Evolutionary conservation across 2,329 filamentous ascomycete species (phyloP).

Genomic region (Penicillium sp.): DNA sequence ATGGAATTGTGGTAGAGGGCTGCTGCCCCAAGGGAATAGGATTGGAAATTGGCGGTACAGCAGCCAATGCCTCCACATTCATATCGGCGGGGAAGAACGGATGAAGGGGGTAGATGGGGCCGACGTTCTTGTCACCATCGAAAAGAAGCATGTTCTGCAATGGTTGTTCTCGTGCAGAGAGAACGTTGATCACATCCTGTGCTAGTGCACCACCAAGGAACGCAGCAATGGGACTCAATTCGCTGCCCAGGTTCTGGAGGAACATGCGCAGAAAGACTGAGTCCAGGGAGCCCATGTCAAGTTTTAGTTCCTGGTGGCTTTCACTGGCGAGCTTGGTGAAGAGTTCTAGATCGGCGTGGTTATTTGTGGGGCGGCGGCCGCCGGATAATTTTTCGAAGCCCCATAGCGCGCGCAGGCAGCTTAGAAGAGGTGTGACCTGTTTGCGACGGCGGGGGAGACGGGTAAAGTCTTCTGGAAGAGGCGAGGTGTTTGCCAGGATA

Average conservation of each 20-base stretch:
- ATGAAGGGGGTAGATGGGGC: conserved; percentile 78
- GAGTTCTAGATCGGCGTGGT: conserved; percentile 64
- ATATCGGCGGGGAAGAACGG: conserved; percentile 54
- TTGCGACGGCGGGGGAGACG: conserved; percentile 67
- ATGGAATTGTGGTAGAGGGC: background rate
- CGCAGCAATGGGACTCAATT: conserved; percentile 83
- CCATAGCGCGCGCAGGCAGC: conserved; percentile 87
- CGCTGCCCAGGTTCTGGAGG: conserved; percentile 79
- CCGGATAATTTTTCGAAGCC: conserved; percentile 68
- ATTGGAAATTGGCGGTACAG: conserved; percentile 29
- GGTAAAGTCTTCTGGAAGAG: conserved; percentile 68
- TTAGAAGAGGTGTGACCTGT: conserved; percentile 79
- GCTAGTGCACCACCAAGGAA: conserved; percentile 87
- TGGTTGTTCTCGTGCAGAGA: conserved; percentile 87
- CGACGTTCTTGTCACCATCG: conserved; percentile 78
- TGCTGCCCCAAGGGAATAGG: conserved; percentile 23
- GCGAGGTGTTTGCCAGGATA: conserved; percentile 77
- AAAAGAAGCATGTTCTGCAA: conserved; percentile 95
- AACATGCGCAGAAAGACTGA: conserved; percentile 79
- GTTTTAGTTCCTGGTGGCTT: conserved; percentile 72
- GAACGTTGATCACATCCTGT: conserved; percentile 95
- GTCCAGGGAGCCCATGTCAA: conserved; percentile 66
- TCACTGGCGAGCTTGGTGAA: conserved; percentile 79
- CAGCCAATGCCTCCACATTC: conserved; percentile 25
- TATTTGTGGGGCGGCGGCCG: conserved; percentile 57